Conservation (phyloP, 2,329 filamentous ascomycete species). For the Periglandula ipomoeae region DNA sequence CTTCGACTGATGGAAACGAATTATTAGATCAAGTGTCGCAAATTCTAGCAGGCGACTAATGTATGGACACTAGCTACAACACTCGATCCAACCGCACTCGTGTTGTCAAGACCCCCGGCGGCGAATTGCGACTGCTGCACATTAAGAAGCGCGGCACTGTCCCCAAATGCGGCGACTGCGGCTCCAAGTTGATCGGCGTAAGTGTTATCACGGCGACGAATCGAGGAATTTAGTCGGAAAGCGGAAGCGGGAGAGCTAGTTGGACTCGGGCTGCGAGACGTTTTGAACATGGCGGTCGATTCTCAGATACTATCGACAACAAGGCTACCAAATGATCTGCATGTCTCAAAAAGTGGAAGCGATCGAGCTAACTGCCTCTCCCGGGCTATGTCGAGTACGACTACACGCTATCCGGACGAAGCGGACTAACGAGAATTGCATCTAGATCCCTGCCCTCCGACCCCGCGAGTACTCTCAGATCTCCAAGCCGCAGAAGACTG, state of each 20-base stretch:
- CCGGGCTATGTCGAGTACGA: background rate
- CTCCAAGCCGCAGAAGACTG: conserved; percentile 98
- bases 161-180: conserved; percentile 99
- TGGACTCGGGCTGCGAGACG: background rate
- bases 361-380: background rate
- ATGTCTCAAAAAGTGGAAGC: background rate
- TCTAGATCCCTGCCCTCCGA: conserved; percentile 85
- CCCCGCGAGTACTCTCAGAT: conserved; percentile 96
- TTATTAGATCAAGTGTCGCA: background rate
- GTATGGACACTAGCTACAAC: conserved; percentile 65
- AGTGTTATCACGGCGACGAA: conserved; percentile 38
- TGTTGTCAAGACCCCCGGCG: conserved; percentile 92
- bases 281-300: background rate
- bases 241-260: background rate
- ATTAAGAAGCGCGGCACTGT: conserved; percentile 99
- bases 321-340: background rate
- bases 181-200: conserved; percentile 95
- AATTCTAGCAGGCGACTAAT: conserved; percentile 1
- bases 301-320: background rate
- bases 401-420: background rate
- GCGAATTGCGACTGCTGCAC: conserved; percentile 91
- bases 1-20: background rate
- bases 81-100: conserved; percentile 95
- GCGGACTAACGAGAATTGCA: conserved; percentile 10
- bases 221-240: background rate